Conservation (phyloP, 805 yeast genomes). For the Spathaspora gorwiae region DNA sequence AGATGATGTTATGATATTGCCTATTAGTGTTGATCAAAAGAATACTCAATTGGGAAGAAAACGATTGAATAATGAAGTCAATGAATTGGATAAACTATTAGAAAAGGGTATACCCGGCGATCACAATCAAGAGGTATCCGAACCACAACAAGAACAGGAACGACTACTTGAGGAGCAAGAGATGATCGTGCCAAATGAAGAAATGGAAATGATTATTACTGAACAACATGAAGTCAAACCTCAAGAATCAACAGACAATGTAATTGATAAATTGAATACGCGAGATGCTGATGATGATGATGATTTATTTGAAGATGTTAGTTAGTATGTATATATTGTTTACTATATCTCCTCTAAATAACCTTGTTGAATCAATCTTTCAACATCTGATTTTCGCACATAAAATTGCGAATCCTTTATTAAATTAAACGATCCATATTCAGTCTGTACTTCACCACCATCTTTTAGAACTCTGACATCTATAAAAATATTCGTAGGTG, state of each 20-base stretch:
- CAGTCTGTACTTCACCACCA: conserved; percentile 97
- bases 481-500: conserved; percentile 87
- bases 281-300: conserved; percentile 2
- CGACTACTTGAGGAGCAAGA: background rate
- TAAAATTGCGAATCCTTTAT: conserved; percentile 93
- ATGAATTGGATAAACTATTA: conserved; percentile 11
- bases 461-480: conserved; percentile 91
- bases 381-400: conserved; percentile 92
- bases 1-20: conserved; percentile 51
- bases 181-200: background rate
- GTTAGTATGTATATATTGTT: background rate
- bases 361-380: conserved; percentile 89
- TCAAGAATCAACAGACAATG: conserved; percentile 1
- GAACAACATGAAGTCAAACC: background rate
- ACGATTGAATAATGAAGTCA: conserved; percentile 49
- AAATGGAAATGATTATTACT: background rate
- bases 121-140: background rate
- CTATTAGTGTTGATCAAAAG: conserved; percentile 64
- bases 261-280: conserved; percentile 2
- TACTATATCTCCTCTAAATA: conserved; percentile 69
- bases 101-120: background rate
- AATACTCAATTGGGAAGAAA: conserved; percentile 62
- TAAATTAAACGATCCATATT: conserved; percentile 90
- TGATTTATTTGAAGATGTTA: conserved; percentile 6
- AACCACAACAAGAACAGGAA: background rate